These are phyloP conservation scores for Oryza meridionalis DNA, from an alignment of 176 grass and related monocot genomes.

Conservation along the genomic window DNA sequence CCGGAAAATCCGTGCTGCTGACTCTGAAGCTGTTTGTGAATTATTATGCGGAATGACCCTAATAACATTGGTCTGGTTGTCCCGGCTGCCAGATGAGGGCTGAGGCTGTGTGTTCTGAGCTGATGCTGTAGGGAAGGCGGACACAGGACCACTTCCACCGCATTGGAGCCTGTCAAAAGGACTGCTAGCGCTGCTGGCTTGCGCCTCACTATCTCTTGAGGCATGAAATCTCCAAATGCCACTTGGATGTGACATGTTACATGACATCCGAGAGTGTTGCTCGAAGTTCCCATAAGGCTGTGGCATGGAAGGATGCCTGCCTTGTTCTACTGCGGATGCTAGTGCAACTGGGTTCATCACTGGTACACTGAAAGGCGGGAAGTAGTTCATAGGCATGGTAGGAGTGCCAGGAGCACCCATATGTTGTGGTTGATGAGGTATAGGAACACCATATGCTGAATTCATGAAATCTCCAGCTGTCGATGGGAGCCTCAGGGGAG, in stretches of 20 bases:
- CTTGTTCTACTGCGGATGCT: constrained; percentile 63
- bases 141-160: constrained; percentile 45
- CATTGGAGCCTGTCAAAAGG: constrained; percentile 53
- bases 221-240: constrained; percentile 55
- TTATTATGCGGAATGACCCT: constrained; percentile 91
- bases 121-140: constrained; percentile 34
- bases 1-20: constrained; percentile 75
- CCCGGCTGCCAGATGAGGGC: constrained; percentile 47
- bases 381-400: constrained; percentile 59
- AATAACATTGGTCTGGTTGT: constrained; percentile 53
- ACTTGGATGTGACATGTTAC: constrained; percentile 57
- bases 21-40: constrained; percentile 64
- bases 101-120: constrained; percentile 39
- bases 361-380: constrained; percentile 69
- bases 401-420: constrained; percentile 55
- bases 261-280: constrained; percentile 60
- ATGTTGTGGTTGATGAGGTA: constrained; percentile 61
- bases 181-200: constrained; percentile 77
- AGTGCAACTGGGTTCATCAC: constrained; percentile 57
- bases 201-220: constrained; percentile 75
- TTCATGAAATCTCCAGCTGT: constrained; percentile 66
- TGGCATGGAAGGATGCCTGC: constrained; percentile 43
- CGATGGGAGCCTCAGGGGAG: constrained; percentile 55
- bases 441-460: constrained; percentile 56
- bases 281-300: constrained; percentile 42